Conservation (phyloP, 305 asterid species). For the Petunia hybrid region DNA sequence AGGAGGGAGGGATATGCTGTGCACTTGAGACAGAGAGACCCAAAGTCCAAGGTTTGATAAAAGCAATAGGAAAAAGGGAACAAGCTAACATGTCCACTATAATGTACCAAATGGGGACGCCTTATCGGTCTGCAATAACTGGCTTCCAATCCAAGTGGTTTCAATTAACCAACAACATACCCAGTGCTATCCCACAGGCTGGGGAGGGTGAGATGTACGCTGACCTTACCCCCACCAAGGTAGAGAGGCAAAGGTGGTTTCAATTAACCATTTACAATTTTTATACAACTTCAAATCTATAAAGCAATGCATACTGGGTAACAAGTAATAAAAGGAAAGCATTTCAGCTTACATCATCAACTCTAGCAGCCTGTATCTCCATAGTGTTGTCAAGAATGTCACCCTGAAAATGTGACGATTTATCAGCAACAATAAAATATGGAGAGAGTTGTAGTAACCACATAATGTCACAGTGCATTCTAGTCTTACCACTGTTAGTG, state of each 20-base stretch:
- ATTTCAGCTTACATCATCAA: constrained; percentile 78
- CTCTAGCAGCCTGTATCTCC: constrained; percentile 91
- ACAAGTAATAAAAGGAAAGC: neutral
- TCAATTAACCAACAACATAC: too few relatives aligned
- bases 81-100: neutral
- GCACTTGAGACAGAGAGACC: neutral
- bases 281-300: too few relatives aligned
- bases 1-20: neutral
- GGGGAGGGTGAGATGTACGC: too few relatives aligned
- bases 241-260: too few relatives aligned
- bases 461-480: neutral
- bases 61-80: neutral
- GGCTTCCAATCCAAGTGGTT: too few relatives aligned
- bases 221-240: too few relatives aligned
- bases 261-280: too few relatives aligned
- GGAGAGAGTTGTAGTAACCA: constrained; percentile 14
- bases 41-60: neutral
- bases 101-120: neutral
- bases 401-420: constrained; percentile 67
- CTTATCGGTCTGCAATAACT: neutral
- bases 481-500: constrained; percentile 84
- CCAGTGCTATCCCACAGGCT: too few relatives aligned
- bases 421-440: constrained; percentile 35
- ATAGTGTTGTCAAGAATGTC: constrained; percentile 96
- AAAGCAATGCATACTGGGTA: too few relatives aligned